These are phyloP conservation scores for Fraxinus latifolia DNA, from an alignment of 305 asterid species.

Conservation along the genomic window DNA sequence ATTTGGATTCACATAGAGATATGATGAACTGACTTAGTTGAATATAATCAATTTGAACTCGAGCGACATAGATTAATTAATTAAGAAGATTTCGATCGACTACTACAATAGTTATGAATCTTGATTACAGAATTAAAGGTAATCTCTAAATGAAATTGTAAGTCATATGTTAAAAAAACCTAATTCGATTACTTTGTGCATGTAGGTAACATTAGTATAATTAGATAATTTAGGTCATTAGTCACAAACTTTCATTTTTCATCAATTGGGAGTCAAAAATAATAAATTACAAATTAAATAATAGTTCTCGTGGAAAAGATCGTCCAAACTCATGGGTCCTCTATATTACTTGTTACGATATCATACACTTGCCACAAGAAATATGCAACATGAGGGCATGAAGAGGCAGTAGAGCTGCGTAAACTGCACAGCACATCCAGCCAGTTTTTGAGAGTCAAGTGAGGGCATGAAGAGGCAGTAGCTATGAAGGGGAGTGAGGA, in stretches of 20 bases:
- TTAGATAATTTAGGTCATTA: not conserved
- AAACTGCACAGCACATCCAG: conserved; percentile 17
- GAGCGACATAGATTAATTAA: too few relatives aligned
- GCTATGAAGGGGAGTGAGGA: conserved; percentile 16
- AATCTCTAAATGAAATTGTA: too few relatives aligned
- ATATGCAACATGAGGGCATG: not conserved
- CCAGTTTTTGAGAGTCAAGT: conserved; percentile 24
- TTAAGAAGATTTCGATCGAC: too few relatives aligned
- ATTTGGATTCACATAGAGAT: too few relatives aligned
- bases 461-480: conserved; percentile 16
- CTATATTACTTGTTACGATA: not conserved
- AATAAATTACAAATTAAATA: too few relatives aligned
- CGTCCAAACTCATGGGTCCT: not conserved
- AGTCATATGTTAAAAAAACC: not conserved
- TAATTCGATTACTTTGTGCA: not conserved
- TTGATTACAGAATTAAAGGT: not conserved
- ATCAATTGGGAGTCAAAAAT: not conserved
- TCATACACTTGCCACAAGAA: not conserved
- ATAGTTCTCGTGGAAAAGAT: not conserved
- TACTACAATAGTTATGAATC: too few relatives aligned
- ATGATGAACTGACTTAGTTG: too few relatives aligned
- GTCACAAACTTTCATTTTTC: not conserved
- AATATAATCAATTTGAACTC: too few relatives aligned
- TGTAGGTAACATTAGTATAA: not conserved
- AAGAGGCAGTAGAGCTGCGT: conserved; percentile 10